Evolutionary conservation across 2,329 filamentous ascomycete genomes (phyloP).

Genomic region (Pseudogymnoascus sp.): DNA sequence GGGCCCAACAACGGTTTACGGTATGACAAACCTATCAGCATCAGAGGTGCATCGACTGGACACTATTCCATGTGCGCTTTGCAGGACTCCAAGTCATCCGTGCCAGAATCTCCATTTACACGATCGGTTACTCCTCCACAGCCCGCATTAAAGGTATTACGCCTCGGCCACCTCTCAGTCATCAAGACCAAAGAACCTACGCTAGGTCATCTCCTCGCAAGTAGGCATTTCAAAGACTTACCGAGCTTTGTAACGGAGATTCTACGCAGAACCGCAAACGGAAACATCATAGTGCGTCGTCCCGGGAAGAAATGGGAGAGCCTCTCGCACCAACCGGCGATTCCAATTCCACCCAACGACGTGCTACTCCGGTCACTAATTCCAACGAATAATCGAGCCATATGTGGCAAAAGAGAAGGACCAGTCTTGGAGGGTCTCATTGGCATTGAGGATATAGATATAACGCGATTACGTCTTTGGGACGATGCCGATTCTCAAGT

Average conservation of each 20-base stretch:
- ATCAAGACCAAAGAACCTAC: neutral
- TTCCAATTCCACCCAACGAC: neutral
- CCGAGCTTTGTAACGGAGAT: no score
- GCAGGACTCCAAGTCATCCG: neutral
- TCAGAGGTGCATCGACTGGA: neutral
- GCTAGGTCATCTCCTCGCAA: neutral
- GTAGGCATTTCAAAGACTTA: neutral
- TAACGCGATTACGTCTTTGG: neutral
- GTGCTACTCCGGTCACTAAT: neutral
- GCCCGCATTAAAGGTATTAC: neutral
- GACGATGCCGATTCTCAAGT: neutral
- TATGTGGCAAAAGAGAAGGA: neutral
- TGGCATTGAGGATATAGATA: neutral
- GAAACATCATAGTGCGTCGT: neutral
- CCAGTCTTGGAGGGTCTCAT: neutral
- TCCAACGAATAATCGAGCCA: neutral
- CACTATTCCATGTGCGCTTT: neutral
- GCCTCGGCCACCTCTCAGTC: neutral
- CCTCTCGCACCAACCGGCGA: neutral
- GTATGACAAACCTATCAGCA: neutral
- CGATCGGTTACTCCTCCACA: neutral
- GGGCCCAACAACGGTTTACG: neutral
- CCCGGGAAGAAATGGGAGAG: neutral
- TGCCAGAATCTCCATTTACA: neutral
- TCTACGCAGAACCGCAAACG: neutral